phyloP scores from a whole-genome alignment of 805 yeast genomes.

The Candida awuae region DNA sequence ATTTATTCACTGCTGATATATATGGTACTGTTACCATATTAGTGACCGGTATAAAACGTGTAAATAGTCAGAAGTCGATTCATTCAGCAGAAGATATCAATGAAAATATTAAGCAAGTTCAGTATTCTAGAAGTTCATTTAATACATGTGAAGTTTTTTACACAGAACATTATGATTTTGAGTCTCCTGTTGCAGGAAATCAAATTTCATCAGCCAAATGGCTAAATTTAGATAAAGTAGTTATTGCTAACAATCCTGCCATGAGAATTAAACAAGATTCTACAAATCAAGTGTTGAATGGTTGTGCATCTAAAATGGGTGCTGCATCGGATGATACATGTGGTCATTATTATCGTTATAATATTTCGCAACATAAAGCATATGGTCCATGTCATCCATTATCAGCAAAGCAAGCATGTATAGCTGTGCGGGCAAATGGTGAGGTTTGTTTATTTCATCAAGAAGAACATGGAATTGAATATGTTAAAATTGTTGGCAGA shows the following conservation, averaged over 20 bases:
- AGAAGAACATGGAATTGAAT: conserved; percentile 54
- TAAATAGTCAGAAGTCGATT: conserved; percentile 8
- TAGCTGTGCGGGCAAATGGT: conserved; percentile 59
- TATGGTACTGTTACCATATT: conserved; percentile 57
- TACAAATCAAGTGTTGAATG: conserved; percentile 24
- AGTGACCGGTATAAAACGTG: conserved; percentile 41
- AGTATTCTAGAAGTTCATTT: conserved; percentile 32
- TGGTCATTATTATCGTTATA: conserved; percentile 39
- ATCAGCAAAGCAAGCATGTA: conserved; percentile 59
- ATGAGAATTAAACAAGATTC: conserved; percentile 25
- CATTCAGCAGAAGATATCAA: conserved; percentile 32
- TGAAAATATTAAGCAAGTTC: conserved; percentile 26
- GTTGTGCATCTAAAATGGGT: conserved; percentile 30
- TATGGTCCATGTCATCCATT: conserved; percentile 63
- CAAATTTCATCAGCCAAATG: conserved; percentile 51
- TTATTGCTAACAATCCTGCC: conserved; percentile 55
- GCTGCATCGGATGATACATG: conserved; percentile 29
- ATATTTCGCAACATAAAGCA: conserved; percentile 51
- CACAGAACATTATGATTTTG: conserved; percentile 29
- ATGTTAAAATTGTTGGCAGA: conserved; percentile 30
- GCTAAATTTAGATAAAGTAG: conserved; percentile 67
- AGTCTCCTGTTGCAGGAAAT: conserved; percentile 23
- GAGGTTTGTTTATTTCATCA: conserved; percentile 53
- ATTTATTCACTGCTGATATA: conserved; percentile 71
- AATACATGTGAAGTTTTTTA: conserved; percentile 40